Base-by-base conservation (phyloP, 768 basidiomycete genomes). In the Mycena leptocephala region DNA sequence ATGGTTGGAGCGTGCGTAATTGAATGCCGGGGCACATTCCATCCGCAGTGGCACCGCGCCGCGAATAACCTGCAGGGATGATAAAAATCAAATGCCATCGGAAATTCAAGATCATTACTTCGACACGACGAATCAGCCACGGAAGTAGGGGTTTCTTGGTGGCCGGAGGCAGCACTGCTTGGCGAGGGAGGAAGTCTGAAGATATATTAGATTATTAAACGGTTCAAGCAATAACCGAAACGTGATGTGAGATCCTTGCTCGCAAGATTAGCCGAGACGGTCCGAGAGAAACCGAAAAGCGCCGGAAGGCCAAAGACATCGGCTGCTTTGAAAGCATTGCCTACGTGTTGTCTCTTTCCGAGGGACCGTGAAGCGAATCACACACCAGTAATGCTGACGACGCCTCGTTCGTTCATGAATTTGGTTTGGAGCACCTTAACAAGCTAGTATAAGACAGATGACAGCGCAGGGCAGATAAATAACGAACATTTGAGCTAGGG, bases 1-100 rank as follows among this genome's bases (percentile, higher is more conserved):
- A 83, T 99, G 98, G 3, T 87, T 62, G 61, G 93, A 90, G 16
- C 95, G 90, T 0, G 96, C 97, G 80, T 99, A 99, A 84, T 98
- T 94, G 92, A 99, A 99, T 0, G 97, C 98, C 0, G 98, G 98
- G 0, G 96, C 96, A 80, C 96, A 97, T 86, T 99, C 96, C 84
- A 99, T 90, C 72, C 92, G 89, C 67, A 98, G 88, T 0, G 95
- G 93, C 37, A 98, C 87, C 9, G 82, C 89, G 0, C 98, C 98
- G 22, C 98, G 94, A 78, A 99, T 92, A 74, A 96, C 94, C 88
- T 95, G 83, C 7, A 77, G 35, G 28, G 80, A 51, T 58, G 16
- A 71, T 55, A 41, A 72, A 35, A 56, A 66, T 65, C 48, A 28
- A 56, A 35, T 56, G 10, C 10, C 11, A 26, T 22, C 8, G 24